phyloP scores from a whole-genome alignment of 805 yeast genomes.

The Starmerella cellae region DNA sequence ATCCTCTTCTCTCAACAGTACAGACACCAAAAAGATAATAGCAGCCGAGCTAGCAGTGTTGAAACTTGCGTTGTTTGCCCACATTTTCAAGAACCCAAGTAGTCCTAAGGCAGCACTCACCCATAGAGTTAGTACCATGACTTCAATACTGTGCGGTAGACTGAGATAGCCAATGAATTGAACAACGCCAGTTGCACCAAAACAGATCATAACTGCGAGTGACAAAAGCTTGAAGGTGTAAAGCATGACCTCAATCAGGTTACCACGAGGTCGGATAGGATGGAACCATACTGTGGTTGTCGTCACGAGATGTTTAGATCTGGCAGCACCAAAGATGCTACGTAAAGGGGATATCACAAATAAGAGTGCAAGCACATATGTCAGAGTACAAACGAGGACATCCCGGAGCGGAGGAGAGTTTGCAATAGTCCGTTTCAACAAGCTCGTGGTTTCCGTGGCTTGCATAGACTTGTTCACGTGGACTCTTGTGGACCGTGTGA shows the following conservation, averaged over 20 bases:
- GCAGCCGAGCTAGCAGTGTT: conserved; percentile 73
- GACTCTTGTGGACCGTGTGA: too few species aligned
- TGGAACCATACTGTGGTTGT: conserved; percentile 78
- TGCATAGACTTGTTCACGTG: too few species aligned
- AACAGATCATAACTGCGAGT: conserved; percentile 33
- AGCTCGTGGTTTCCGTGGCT: conserved; percentile 5
- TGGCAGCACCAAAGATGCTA: conserved; percentile 48
- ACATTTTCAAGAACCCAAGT: conserved; percentile 57
- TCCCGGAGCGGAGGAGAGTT: conserved; percentile 11
- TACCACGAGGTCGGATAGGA: conserved; percentile 64
- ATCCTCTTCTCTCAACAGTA: conserved; percentile 62
- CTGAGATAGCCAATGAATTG: conserved; percentile 26
- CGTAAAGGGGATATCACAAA: conserved; percentile 44
- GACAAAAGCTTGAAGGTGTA: conserved; percentile 53
- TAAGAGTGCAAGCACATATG: conserved; percentile 59
- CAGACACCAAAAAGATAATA: conserved; percentile 54
- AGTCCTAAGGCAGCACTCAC: conserved; percentile 46
- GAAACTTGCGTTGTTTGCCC: conserved; percentile 52
- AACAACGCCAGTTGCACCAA: conserved; percentile 33
- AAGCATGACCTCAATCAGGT: conserved; percentile 60
- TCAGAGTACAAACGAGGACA: conserved; percentile 43
- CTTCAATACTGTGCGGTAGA: conserved; percentile 37
- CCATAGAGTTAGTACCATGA: conserved; percentile 39
- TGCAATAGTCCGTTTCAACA: not conserved
- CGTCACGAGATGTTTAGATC: conserved; percentile 68